Percentiles rank a stretch among this genome's conserved stretches.
Conservation (phyloP, 2,329 filamentous ascomycete species). For the Trichophyton rubrum region DNA sequence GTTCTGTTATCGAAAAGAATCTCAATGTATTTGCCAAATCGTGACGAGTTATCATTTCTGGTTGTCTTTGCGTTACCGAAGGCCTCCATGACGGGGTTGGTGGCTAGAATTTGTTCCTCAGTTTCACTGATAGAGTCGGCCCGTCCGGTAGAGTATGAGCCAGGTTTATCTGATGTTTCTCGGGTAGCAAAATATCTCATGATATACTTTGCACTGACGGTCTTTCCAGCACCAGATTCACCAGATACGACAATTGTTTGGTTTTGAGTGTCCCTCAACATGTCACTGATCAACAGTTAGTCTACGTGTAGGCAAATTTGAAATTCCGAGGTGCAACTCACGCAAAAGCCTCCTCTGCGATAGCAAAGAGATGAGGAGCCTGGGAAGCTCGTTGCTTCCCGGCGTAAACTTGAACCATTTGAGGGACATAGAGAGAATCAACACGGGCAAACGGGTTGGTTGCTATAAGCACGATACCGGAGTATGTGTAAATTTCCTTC, state of each 20-base stretch:
- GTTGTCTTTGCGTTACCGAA: constrained; percentile 99
- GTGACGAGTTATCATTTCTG: constrained; percentile 95
- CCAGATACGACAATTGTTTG: constrained; percentile 99
- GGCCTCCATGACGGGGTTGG: constrained; percentile 98
- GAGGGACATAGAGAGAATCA: constrained; percentile 94
- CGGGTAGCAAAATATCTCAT: constrained; percentile 99
- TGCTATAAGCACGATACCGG: constrained; percentile 94
- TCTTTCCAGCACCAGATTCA: constrained; percentile 97
- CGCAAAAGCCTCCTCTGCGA: constrained; percentile 97
- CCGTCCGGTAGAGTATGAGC: constrained; percentile 61
- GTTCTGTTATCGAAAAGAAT: constrained; percentile 96
- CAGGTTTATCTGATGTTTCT: constrained; percentile 80
- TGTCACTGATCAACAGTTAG: constrained; percentile 51
- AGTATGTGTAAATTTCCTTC: constrained; percentile 99
- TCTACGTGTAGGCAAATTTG: not conserved
- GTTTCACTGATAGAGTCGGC: constrained; percentile 86
- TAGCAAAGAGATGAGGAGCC: constrained; percentile 94
- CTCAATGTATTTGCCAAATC: constrained; percentile 99
- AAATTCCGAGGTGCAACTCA: constrained; percentile 35
- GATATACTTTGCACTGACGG: constrained; percentile 98
- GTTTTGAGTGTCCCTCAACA: constrained; percentile 90
- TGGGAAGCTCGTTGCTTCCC: constrained; percentile 94
- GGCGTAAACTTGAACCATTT: constrained; percentile 99
- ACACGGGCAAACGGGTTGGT: constrained; percentile 96
- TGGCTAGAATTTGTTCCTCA: constrained; percentile 94